Evolutionary conservation across 106 monocot species (phyloP).

Genomic region (Chionographis japonica): DNA sequence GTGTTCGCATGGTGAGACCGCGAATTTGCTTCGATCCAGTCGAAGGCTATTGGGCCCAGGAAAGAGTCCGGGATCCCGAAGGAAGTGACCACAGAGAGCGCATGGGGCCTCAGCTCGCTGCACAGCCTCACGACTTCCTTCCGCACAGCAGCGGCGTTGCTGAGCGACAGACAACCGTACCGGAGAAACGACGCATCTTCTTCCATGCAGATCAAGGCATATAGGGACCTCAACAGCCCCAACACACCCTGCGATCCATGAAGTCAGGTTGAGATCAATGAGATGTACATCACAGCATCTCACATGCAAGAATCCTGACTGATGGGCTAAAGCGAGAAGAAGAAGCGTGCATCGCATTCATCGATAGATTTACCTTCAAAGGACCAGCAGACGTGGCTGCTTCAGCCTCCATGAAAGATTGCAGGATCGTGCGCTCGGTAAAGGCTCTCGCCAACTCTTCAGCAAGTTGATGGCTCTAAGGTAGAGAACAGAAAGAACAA

Average conservation of each 20-base stretch:
- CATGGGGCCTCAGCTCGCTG: slow-evolving; percentile 69
- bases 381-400: slow-evolving; percentile 32
- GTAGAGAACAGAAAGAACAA: neutral
- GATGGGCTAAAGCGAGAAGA: neutral
- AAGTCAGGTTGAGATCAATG: neutral
- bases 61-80: slow-evolving; percentile 89
- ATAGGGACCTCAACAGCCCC: slow-evolving; percentile 70
- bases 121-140: slow-evolving; percentile 65
- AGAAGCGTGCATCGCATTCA: neutral
- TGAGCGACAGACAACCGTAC: slow-evolving; percentile 58
- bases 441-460: slow-evolving; percentile 84
- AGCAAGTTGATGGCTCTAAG: slow-evolving; percentile 82
- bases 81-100: slow-evolving; percentile 54
- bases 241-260: slow-evolving; percentile 58
- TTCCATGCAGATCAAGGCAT: slow-evolving; percentile 68
- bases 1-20: slow-evolving; percentile 21
- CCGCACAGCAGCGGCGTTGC: slow-evolving; percentile 61
- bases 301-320: too few species aligned
- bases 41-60: slow-evolving; percentile 75
- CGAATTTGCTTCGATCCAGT: slow-evolving; percentile 91
- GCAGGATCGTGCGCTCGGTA: slow-evolving; percentile 64
- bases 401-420: slow-evolving; percentile 47
- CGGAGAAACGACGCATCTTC: slow-evolving; percentile 80
- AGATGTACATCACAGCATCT: neutral
- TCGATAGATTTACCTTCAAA: slow-evolving; percentile 50